Conservation (phyloP, 2,329 filamentous ascomycete genomes). For the Botryosphaeria agaves region DNA sequence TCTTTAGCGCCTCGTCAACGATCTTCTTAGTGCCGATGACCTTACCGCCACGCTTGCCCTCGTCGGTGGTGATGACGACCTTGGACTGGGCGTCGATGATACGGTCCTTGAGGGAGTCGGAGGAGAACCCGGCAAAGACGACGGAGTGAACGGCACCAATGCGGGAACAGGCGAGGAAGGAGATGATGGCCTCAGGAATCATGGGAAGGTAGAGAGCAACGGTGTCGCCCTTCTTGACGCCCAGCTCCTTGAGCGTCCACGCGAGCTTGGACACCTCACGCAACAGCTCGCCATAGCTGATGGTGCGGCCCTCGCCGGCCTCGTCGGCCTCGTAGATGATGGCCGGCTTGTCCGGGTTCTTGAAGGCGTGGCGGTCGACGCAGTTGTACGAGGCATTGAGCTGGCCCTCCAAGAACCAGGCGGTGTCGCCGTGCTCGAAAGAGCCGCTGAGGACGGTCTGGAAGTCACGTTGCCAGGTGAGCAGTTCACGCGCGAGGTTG, state of each 20-base stretch:
- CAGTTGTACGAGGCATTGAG: constrained; percentile 97
- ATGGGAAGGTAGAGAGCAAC: constrained; percentile 96
- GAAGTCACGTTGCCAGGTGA: constrained; percentile 85
- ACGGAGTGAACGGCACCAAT: constrained; percentile 96
- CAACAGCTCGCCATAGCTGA: constrained; percentile 87
- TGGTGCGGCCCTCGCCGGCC: constrained; percentile 64
- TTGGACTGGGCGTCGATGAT: constrained; percentile 81
- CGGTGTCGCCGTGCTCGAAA: constrained; percentile 62
- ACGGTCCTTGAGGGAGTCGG: constrained; percentile 87
- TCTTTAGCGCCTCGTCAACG: constrained; percentile 91
- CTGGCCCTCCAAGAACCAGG: constrained; percentile 88
- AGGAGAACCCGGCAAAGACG: constrained; percentile 93
- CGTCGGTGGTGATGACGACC: constrained; percentile 92
- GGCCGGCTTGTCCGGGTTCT: constrained; percentile 80
- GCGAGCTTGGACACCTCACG: constrained; percentile 79
- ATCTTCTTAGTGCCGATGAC: constrained; percentile 97
- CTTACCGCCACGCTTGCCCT: constrained; percentile 96
- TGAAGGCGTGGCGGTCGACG: constrained; percentile 90
- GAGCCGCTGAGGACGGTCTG: constrained; percentile 70
- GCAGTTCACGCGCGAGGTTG: constrained; percentile 65
- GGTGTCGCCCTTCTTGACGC: constrained; percentile 91
- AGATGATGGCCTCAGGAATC: constrained; percentile 89
- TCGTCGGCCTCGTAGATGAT: constrained; percentile 99
- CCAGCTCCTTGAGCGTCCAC: constrained; percentile 83
- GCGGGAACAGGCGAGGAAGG: constrained; percentile 77